phyloP scores from a whole-genome alignment of 73 alveolate species.

The Tetrahymena borealis region DNA sequence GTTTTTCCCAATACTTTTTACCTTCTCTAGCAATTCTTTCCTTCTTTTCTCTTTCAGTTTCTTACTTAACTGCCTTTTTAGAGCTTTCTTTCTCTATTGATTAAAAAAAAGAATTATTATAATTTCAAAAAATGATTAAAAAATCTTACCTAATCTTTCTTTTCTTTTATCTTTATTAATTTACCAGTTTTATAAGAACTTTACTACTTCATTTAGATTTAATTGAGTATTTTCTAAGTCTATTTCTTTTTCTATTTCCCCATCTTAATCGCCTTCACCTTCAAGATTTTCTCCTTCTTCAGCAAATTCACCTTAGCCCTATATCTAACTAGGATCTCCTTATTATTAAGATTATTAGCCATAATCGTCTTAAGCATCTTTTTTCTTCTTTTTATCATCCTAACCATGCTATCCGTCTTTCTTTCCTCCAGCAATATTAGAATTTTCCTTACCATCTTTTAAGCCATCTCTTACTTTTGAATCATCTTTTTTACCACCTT shows the following conservation, averaged over 20 bases:
- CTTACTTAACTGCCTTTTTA: conserved; percentile 52
- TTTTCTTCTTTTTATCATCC: background rate
- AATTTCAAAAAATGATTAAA: background rate
- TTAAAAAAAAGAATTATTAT: background rate
- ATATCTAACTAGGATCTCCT: background rate
- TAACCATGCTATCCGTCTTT: background rate
- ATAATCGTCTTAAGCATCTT: background rate
- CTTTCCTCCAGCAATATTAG: background rate
- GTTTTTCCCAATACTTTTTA: conserved; percentile 77
- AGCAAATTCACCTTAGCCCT: background rate
- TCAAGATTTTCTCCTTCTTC: conserved; percentile 10
- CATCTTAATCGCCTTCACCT: background rate
- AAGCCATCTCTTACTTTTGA: background rate
- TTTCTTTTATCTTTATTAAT: conserved; percentile 60
- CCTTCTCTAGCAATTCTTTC: conserved; percentile 77
- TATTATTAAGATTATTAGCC: background rate
- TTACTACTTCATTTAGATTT: conserved; percentile 62
- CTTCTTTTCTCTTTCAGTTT: conserved; percentile 80
- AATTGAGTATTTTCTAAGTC: conserved; percentile 56
- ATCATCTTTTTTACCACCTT: background rate
- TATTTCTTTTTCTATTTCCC: conserved; percentile 6
- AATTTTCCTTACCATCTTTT: background rate
- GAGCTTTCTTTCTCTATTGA: conserved; percentile 65
- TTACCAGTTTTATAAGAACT: conserved; percentile 62
- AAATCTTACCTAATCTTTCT: conserved; percentile 42